phyloP scores from a whole-genome alignment of 139 green algal species.

The Edaphochlamys debaryana region DNA sequence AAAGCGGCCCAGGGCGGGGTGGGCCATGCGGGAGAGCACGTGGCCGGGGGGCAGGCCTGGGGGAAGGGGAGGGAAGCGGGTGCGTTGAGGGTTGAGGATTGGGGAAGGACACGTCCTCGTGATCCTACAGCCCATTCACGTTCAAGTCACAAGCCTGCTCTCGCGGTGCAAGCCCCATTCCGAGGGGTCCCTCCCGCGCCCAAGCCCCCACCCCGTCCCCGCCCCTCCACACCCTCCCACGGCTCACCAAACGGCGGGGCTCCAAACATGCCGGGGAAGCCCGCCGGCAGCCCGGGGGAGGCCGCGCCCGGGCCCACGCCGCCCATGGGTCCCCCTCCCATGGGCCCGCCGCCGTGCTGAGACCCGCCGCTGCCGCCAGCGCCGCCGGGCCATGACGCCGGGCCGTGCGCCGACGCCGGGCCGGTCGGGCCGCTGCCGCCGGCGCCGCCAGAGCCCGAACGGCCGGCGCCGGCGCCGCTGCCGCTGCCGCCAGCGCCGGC shows the following conservation, averaged over 20 bases:
- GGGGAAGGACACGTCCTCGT: too few species aligned
- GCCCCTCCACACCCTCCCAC: too few species aligned
- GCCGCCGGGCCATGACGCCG: background rate
- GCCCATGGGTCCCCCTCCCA: background rate
- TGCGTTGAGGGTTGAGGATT: too few species aligned
- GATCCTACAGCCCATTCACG: too few species aligned
- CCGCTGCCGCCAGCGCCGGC: background rate
- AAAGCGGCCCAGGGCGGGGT: background rate
- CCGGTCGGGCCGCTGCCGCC: background rate
- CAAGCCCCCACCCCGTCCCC: too few species aligned
- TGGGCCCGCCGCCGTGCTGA: background rate
- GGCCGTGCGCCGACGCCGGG: background rate
- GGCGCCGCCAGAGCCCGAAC: background rate
- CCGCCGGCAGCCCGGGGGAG: background rate
- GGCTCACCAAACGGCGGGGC: slow-evolving; percentile 1
- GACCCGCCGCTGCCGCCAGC: background rate
- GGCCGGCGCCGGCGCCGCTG: background rate
- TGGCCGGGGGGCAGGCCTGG: slow-evolving; percentile 20
- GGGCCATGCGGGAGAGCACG: slow-evolving; percentile 19
- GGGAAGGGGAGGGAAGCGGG: too few species aligned
- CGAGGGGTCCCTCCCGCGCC: too few species aligned
- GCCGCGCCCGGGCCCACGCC: background rate
- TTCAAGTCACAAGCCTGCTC: too few species aligned
- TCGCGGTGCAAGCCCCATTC: too few species aligned
- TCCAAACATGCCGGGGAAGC: slow-evolving; percentile 7